Percentiles rank a stretch among this genome's conserved stretches.
These are phyloP conservation scores for Diversispora epigaea DNA, from an alignment of 192 early-diverging fungal species.

Conservation along the genomic window DNA sequence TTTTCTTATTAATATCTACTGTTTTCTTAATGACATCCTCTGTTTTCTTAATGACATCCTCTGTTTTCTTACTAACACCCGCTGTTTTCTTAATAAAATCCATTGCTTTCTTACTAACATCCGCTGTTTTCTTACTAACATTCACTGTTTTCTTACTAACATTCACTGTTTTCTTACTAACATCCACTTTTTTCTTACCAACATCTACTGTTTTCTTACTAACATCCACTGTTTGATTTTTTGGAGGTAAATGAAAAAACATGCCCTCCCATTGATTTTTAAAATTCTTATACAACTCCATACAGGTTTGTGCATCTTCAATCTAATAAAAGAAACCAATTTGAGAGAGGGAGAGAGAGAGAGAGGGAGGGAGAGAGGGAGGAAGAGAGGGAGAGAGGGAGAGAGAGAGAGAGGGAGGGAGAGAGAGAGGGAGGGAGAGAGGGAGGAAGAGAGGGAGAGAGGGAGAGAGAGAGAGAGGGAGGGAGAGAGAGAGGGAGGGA, in stretches of 20 bases:
- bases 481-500: background rate
- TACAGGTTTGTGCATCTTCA: constrained; percentile 87
- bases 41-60: no score
- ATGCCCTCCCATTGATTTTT: constrained; percentile 79
- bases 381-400: background rate
- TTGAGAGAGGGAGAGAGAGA: background rate
- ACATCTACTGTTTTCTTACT: no score
- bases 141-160: no score
- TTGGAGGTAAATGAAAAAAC: background rate
- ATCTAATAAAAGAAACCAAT: constrained; percentile 39
- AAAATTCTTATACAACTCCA: constrained; percentile 84
- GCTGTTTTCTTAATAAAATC: no score
- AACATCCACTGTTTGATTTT: no score
- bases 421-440: background rate
- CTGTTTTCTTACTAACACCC: no score
- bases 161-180: no score
- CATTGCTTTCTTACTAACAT: no score
- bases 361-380: background rate
- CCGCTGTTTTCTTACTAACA: no score
- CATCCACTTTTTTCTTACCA: no score
- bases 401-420: background rate
- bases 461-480: background rate
- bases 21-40: no score
- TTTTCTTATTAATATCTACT: no score
- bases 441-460: background rate